Evolutionary conservation across 352 stramenopile species (phyloP).

Genomic region (Globisporangium nagaii): DNA sequence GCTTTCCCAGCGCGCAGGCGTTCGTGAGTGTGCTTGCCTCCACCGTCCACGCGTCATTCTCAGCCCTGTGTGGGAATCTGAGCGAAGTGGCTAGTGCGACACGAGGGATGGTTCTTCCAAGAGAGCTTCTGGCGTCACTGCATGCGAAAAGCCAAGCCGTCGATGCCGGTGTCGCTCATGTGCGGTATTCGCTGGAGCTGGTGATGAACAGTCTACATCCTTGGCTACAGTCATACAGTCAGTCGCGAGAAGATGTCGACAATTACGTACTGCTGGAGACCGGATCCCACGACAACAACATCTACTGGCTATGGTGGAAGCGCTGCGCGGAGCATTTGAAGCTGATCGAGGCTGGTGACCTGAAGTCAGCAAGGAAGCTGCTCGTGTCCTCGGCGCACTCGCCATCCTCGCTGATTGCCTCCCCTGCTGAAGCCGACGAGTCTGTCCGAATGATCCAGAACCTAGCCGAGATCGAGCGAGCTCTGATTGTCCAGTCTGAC

Average conservation of each 20-base stretch:
- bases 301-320: slow-evolving; percentile 44
- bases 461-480: slow-evolving; percentile 4
- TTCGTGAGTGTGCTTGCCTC: neutral
- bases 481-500: neutral
- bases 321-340: slow-evolving; percentile 15
- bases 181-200: slow-evolving; percentile 21
- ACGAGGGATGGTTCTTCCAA: slow-evolving; percentile 4
- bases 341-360: neutral
- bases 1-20: slow-evolving; percentile 12
- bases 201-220: slow-evolving; percentile 25
- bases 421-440: neutral
- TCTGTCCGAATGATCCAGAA: slow-evolving; percentile 4
- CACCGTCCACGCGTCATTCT: slow-evolving; percentile 19
- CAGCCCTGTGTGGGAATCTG: slow-evolving; percentile 9
- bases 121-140: slow-evolving; percentile 19
- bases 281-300: slow-evolving; percentile 21
- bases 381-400: neutral
- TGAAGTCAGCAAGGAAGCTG: neutral
- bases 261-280: slow-evolving; percentile 21
- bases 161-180: slow-evolving; percentile 25
- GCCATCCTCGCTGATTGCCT: neutral
- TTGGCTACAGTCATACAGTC: slow-evolving; percentile 33
- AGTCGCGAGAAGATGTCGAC: slow-evolving; percentile 30
- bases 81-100: slow-evolving; percentile 7
- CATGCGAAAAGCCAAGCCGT: slow-evolving; percentile 22